phyloP scores from a whole-genome alignment of 164 flowering plant species.

The Annona cherimola region DNA sequence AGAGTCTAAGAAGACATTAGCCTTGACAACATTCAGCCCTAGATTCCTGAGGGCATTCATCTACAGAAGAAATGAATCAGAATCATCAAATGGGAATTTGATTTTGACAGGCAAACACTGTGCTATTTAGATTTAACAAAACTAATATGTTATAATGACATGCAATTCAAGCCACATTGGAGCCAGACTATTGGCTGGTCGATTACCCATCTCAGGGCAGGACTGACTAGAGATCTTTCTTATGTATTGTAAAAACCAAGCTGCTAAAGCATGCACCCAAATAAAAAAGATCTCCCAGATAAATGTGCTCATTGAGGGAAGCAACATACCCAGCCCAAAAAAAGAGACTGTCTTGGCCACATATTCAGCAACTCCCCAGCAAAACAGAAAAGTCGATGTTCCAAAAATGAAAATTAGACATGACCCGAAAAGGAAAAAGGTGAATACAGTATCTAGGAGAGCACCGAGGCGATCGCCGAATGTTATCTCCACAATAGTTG shows the following conservation, averaged over 20 bases:
- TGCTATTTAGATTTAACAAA: too few relatives aligned
- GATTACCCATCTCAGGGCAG: too few relatives aligned
- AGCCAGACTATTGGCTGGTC: too few relatives aligned
- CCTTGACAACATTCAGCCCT: slow-evolving; percentile 93
- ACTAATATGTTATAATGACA: too few relatives aligned
- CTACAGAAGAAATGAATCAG: slow-evolving; percentile 34
- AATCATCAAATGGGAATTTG: neutral
- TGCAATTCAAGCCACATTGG: too few relatives aligned
- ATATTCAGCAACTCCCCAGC: neutral
- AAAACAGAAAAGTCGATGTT: neutral
- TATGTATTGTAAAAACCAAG: too few relatives aligned
- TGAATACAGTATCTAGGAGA: slow-evolving; percentile 80
- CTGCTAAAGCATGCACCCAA: too few relatives aligned
- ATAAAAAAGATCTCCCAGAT: too few relatives aligned
- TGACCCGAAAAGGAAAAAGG: neutral
- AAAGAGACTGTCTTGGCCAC: neutral
- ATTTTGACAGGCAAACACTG: too few relatives aligned
- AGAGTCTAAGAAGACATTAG: slow-evolving; percentile 87
- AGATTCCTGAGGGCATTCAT: slow-evolving; percentile 87
- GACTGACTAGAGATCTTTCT: too few relatives aligned
- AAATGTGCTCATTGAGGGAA: too few relatives aligned
- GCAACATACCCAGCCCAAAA: neutral
- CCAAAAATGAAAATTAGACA: too few relatives aligned
- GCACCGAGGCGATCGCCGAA: slow-evolving; percentile 98
- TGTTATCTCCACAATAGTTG: slow-evolving; percentile 89